Conservation (phyloP, 345 rosid genomes). For the Zanthoxylum bungeanum region DNA sequence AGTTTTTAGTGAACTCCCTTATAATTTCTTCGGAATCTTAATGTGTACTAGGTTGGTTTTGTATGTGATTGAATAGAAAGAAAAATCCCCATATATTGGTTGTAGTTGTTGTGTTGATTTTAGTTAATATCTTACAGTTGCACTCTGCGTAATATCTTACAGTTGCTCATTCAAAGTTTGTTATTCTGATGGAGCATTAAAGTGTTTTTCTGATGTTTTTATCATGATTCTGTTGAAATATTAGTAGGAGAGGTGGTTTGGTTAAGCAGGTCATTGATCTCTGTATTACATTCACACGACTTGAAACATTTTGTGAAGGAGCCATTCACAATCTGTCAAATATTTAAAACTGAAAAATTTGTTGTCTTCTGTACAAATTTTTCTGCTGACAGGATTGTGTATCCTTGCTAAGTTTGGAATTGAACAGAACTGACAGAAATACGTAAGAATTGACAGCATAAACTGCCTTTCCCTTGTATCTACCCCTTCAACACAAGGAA, state of each 20-base stretch:
- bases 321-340: too few relatives aligned
- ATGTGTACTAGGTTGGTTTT: background rate
- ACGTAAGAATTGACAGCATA: background rate
- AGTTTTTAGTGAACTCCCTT: background rate
- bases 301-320: background rate
- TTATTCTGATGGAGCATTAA: background rate
- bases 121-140: background rate
- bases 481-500: background rate
- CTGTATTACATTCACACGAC: background rate
- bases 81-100: background rate
- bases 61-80: background rate
- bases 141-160: background rate
- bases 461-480: background rate
- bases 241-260: background rate
- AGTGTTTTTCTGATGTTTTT: background rate
- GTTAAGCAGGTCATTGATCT: background rate
- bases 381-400: background rate
- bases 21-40: background rate
- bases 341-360: too few relatives aligned
- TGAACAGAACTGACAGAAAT: background rate
- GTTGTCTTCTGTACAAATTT: background rate
- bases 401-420: background rate
- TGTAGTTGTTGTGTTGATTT: background rate
- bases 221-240: background rate
- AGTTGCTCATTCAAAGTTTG: background rate